phyloP scores from a whole-genome alignment of 371 early-diverging fungal genomes.

The Mucor racemosus region DNA sequence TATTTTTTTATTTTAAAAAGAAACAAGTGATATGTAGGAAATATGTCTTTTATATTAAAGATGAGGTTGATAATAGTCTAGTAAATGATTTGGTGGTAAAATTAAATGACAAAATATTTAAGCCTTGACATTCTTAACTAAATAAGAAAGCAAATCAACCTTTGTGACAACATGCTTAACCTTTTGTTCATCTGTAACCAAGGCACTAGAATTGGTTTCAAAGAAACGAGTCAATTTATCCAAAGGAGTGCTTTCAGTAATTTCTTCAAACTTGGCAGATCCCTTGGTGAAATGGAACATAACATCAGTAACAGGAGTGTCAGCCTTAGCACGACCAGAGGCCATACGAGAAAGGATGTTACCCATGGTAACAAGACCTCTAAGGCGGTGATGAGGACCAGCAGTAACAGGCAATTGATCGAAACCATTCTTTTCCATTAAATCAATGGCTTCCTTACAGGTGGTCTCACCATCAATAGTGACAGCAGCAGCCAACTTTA shows the following conservation, averaged over 20 bases:
- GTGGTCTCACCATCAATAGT: slow-evolving; percentile 71
- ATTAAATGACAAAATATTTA: slow-evolving; percentile 6
- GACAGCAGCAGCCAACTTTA: slow-evolving; percentile 82
- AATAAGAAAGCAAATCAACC: slow-evolving; percentile 85
- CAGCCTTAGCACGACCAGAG: slow-evolving; percentile 67
- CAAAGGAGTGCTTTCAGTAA: slow-evolving; percentile 83
- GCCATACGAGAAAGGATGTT: slow-evolving; percentile 81
- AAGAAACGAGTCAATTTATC: slow-evolving; percentile 86
- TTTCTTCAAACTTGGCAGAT: slow-evolving; percentile 78
- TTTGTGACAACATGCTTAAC: slow-evolving; percentile 90
- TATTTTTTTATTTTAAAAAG: neutral
- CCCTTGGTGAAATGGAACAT: slow-evolving; percentile 81
- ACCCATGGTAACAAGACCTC: slow-evolving; percentile 89
- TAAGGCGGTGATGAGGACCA: slow-evolving; percentile 60
- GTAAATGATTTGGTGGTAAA: neutral
- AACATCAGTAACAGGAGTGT: slow-evolving; percentile 72
- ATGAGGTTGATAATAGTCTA: neutral
- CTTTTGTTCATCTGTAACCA: slow-evolving; percentile 81
- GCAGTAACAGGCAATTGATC: slow-evolving; percentile 95
- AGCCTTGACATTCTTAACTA: slow-evolving; percentile 60
- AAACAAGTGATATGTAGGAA: neutral
- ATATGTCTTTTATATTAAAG: neutral
- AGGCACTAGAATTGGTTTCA: slow-evolving; percentile 86
- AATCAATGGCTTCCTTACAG: slow-evolving; percentile 79
- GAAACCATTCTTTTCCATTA: slow-evolving; percentile 89